Conservation (phyloP, 2,329 filamentous ascomycete species). For the Stagonosporopsis chrysanthemi region DNA sequence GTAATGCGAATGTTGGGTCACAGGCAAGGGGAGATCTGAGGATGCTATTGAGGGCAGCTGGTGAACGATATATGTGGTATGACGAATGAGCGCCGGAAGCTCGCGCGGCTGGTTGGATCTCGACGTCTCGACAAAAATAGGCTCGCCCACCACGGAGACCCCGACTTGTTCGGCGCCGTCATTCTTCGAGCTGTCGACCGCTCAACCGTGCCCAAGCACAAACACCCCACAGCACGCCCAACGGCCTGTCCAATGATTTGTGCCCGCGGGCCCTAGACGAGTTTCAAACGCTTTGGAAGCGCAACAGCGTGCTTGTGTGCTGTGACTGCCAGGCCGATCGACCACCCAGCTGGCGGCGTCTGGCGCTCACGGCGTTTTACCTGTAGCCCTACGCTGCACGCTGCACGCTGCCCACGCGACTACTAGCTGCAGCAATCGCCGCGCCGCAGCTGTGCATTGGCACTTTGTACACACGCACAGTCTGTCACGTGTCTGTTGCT, state of each 20-base stretch:
- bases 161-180: slow-evolving; percentile 11
- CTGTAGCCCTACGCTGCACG: slow-evolving; percentile 24
- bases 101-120: slow-evolving; percentile 5
- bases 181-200: background rate
- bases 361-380: slow-evolving; percentile 32
- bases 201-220: slow-evolving; percentile 3
- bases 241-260: slow-evolving; percentile 13
- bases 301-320: slow-evolving; percentile 2
- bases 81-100: slow-evolving; percentile 14
- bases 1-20: slow-evolving; percentile 8
- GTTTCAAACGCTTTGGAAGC: slow-evolving; percentile 3
- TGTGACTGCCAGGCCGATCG: slow-evolving; percentile 19
- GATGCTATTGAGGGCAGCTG: slow-evolving; percentile 11
- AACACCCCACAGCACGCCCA: slow-evolving; percentile 7
- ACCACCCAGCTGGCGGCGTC: slow-evolving; percentile 33
- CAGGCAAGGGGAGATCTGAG: slow-evolving; percentile 10
- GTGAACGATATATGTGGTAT: slow-evolving; percentile 9
- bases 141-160: slow-evolving; percentile 7
- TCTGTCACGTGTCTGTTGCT: slow-evolving; percentile 15
- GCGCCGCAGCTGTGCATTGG: slow-evolving; percentile 10
- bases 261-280: background rate
- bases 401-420: slow-evolving; percentile 21
- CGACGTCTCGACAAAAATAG: slow-evolving; percentile 15
- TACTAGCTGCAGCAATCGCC: slow-evolving; percentile 14
- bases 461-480: background rate